Evolutionary conservation across 768 basidiomycete genomes (phyloP).

Genomic region (Tricholomella constricta): DNA sequence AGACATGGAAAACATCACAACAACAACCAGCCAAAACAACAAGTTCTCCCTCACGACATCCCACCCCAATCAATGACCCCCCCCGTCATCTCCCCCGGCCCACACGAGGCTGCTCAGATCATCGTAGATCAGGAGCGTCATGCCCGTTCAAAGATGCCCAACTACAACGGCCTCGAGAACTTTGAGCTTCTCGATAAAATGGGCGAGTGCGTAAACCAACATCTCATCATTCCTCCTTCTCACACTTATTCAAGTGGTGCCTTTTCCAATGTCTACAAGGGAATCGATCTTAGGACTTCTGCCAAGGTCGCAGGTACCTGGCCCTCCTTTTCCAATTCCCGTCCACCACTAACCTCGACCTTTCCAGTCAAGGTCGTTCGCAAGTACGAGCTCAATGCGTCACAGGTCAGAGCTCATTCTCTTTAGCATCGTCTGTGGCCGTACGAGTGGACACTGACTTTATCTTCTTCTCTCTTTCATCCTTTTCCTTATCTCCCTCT

Average conservation of each 20-base stretch:
- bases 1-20: slow-evolving; percentile 74
- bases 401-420: slow-evolving; percentile 64
- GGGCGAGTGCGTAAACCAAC: slow-evolving; percentile 78
- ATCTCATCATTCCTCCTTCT: slow-evolving; percentile 14
- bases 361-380: slow-evolving; percentile 87
- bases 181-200: slow-evolving; percentile 81
- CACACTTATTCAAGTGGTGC: slow-evolving; percentile 64
- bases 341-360: slow-evolving; percentile 18
- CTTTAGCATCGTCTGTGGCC: slow-evolving; percentile 23
- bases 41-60: slow-evolving; percentile 19
- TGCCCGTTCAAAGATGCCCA: slow-evolving; percentile 77
- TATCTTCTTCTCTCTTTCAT: slow-evolving; percentile 21
- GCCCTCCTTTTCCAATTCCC: slow-evolving; percentile 8
- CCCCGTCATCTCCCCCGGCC: slow-evolving; percentile 26
- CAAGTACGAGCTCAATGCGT: slow-evolving; percentile 87
- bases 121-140: slow-evolving; percentile 78
- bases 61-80: slow-evolving; percentile 33
- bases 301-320: slow-evolving; percentile 80
- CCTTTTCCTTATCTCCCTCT: slow-evolving; percentile 25
- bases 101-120: slow-evolving; percentile 55
- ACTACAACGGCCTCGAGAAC: slow-evolving; percentile 80
- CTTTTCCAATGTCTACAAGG: slow-evolving; percentile 99
- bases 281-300: slow-evolving; percentile 71
- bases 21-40: slow-evolving; percentile 28
- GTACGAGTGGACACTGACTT: slow-evolving; percentile 19